Base-by-base conservation (phyloP, 495 filamentous ascomycete species). In the Annulohypoxylon nitens region DNA sequence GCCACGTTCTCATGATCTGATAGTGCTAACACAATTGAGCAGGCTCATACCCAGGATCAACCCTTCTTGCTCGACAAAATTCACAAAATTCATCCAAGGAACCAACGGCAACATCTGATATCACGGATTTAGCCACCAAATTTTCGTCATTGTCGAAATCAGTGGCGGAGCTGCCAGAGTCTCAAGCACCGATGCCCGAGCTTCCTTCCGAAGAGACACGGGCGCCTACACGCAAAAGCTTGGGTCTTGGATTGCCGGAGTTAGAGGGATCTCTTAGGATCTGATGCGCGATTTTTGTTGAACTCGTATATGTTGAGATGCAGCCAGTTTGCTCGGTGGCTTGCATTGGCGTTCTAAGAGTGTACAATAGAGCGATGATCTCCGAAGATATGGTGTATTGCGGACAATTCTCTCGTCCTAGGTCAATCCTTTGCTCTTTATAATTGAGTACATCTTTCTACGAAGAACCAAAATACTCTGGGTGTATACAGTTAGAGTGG, bases 151-250 rank as follows among this genome's bases (percentile, higher is more conserved):
- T 16, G 18, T 37, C n/a, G 10, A 30, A 36, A 57, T 7, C 14
- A 10, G n/a, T 20, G 2, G 33, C 8, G 9, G 53, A 57, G 33
- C n/a, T 57, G n/a, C 33, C 53, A 10, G 53, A 37, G 33, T 18
- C 53, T 20, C 30, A 12, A 4, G 53, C 53, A 11, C 30, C 30
- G 3, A 20, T 57, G 16, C 33, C 30, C 16, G 53, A 57, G 20
- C 30, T 57, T 8, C 16, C 53, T 16, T 57, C 53, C 16, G 53
- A 57, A 37, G 33, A 37, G 53, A 37, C 10, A 37, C 16, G 39
- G n/a, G 36, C 11, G 16, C 2, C 11, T 34, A 20, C n/a, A 33
- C 2, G 30, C 3, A 20, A 3, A 2, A 37, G n/a, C 39, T 16
- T 10, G 33, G 30, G 12, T 1, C 3, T 37, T 10, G 14, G 6